Evolutionary conservation across 805 yeast species (phyloP), one percentile per base, ranked within the genome.

Genomic region (Millerago galiae): DNA sequence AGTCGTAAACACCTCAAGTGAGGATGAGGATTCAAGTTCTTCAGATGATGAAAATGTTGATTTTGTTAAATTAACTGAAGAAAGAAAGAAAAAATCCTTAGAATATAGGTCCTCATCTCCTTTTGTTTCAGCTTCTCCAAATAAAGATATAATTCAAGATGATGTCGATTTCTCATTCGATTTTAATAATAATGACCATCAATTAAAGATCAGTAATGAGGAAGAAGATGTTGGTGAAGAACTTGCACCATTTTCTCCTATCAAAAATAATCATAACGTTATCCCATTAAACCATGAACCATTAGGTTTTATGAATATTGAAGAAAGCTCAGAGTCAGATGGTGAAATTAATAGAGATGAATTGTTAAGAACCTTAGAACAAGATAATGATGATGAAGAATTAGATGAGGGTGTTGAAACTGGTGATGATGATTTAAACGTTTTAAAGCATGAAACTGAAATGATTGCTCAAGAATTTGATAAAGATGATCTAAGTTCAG

Each of bases 41-140:
- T 76, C 82, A 0, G 82, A 77, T 51, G 87, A 79, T 50, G 79
- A 79, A 30, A 79, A 77, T 50, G 78, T 83, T 3, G 91, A 84
- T 61, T 82, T 81, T 58, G 85, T 83, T 13, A 76, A 75, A 57
- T 62, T 84, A 46, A 83, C 85, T 29, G 84, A 82, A 9, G 83
- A 81, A 57, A 68, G 79, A 47, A 77, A 82, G 61, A 76, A 76
- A 31, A 71, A 65, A 46, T 70, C 79, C 1, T 64, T 75, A 69
- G 72, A 74, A 47, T 49, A 54, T 50, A 66, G 66, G 56, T 57
- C 61, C 15, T 48, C 61, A 38, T 54, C 66, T 34, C 62, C 68
- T 7, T 52, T 61, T 40, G 30, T 24, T 17, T 26, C 39, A 12
- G 49, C 54, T 40, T 49, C 51, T 10, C 51, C 47, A 38, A 43